Evolutionary conservation across 1,139 yeast species (phyloP).

Genomic region (Saccharomycopsis phalli): DNA sequence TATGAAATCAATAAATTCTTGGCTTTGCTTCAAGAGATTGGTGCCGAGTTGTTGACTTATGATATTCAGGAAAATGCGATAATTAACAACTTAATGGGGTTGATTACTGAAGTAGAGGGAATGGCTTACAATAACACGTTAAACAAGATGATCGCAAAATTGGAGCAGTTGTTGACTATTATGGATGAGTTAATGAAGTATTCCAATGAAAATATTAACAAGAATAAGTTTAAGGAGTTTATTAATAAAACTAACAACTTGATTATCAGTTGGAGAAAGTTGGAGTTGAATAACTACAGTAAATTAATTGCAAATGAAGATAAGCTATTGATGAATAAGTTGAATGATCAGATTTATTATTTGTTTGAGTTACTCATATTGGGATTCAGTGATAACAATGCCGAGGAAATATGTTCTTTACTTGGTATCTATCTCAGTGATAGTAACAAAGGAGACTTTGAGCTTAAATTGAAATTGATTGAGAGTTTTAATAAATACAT

Average conservation of each 20-base stretch:
- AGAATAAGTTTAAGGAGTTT: conserved; percentile 33
- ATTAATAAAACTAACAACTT: conserved; percentile 53
- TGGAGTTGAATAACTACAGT: conserved; percentile 84
- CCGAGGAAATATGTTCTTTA: conserved; percentile 47
- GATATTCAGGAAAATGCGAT: conserved; percentile 78
- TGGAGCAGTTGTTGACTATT: conserved; percentile 78
- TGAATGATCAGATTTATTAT: conserved; percentile 33
- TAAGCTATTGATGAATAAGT: conserved; percentile 34
- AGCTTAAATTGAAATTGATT: conserved; percentile 47
- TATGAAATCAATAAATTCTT: conserved; percentile 35
- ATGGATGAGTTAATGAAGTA: conserved; percentile 91
- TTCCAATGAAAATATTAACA: conserved; percentile 34
- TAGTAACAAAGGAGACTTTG: conserved; percentile 68
- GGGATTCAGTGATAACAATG: conserved; percentile 12
- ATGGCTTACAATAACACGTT: conserved; percentile 64
- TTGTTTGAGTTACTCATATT: conserved; percentile 18
- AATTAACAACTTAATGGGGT: conserved; percentile 53
- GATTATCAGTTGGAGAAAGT: conserved; percentile 83
- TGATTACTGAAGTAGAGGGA: conserved; percentile 58
- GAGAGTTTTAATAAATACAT: conserved; percentile 54
- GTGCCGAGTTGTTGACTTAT: conserved; percentile 39
- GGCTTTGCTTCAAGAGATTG: conserved; percentile 35
- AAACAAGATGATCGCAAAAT: conserved; percentile 67
- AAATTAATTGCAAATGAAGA: conserved; percentile 67
- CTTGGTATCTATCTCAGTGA: conserved; percentile 69